Percentiles rank a stretch among this genome's conserved stretches.
phyloP scores from a whole-genome alignment of 2,329 filamentous ascomycete genomes.

The Ramichloridium luteum region DNA sequence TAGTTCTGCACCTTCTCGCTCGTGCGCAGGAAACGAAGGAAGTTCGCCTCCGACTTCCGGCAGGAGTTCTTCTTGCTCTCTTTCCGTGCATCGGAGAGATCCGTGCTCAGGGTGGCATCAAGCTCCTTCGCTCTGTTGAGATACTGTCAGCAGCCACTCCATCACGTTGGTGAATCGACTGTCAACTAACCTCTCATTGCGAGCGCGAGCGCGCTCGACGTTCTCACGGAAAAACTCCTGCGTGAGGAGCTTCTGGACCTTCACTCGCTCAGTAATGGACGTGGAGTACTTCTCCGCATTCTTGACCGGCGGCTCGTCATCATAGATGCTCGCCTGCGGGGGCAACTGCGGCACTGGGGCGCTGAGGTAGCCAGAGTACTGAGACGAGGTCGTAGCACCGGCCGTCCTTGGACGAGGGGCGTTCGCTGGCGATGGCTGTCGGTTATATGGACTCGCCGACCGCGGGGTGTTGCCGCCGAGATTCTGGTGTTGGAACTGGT shows the following conservation, averaged over 20 bases:
- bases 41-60: constrained; percentile 80
- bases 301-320: constrained; percentile 61
- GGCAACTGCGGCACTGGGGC: constrained; percentile 46
- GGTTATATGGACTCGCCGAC: constrained; percentile 53
- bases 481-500: constrained; percentile 96
- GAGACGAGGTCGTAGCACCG: constrained; percentile 48
- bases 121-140: constrained; percentile 73
- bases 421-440: constrained; percentile 52
- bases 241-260: constrained; percentile 52
- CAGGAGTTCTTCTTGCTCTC: constrained; percentile 75
- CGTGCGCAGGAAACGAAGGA: constrained; percentile 84
- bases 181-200: constrained; percentile 96
- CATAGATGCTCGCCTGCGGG: constrained; percentile 29
- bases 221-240: constrained; percentile 94
- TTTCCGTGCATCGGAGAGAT: constrained; percentile 61
- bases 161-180: no score
- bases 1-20: constrained; percentile 93
- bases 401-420: constrained; percentile 70
- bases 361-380: constrained; percentile 55
- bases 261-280: constrained; percentile 63
- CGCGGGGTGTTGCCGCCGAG: constrained; percentile 55
- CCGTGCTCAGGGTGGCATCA: constrained; percentile 71
- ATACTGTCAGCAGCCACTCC: no score
- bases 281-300: constrained; percentile 81
- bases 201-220: constrained; percentile 86